Base-by-base conservation (phyloP, 805 yeast species). In the Kodamaea kakaduensis region DNA sequence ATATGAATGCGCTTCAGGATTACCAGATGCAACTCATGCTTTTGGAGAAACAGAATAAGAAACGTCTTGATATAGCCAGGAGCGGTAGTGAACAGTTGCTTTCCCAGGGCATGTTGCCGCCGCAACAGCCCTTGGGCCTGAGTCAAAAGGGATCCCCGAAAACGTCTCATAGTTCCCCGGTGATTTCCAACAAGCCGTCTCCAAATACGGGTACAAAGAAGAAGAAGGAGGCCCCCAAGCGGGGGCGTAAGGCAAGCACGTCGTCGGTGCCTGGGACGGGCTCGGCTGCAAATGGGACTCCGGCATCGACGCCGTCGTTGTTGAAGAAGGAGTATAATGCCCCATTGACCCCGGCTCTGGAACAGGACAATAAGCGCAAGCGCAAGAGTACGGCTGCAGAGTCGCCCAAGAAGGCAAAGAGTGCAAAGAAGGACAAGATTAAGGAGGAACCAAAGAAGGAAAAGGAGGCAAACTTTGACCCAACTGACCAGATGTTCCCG, bases 11-110 rank as follows among this genome's bases (percentile, higher is more conserved):
- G 1, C 61, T 85, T 25, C 85, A 81, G 48, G 94, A 85, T 52
- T 85, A 86, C 56, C 94, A 85, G 55, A 78, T 77, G 67, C 90
- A 84, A 56, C 62, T 84, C 45, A 73, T 83, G 73, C 54, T 81
- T 36, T 61, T 86, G 51, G 95, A 85, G 49, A 75, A 75, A 44
- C 89, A 84, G 53, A 85, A 83, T 56, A 80, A 81, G 52, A 77
- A 76, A 54, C 69, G 84, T 36, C 61, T 83, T 32, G 79, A 74
- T 46, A 72, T 68, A 34, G 77, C 73, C 4, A 56, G 77, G 24
- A 49, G 47, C 5, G 61, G 59, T 3, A 43, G 40, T 13, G 42
- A 17, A 23, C 48, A 24, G 49, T n/a, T 37, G 25, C 34, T 35
- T 4, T 35, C 37, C 13, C 10, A 31, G 6, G 33, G 48, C n/a